Evolutionary conservation across 192 early-diverging fungal genomes (phyloP), one percentile per base, ranked within the genome.

Genomic region (Mortierella hygrophila): DNA sequence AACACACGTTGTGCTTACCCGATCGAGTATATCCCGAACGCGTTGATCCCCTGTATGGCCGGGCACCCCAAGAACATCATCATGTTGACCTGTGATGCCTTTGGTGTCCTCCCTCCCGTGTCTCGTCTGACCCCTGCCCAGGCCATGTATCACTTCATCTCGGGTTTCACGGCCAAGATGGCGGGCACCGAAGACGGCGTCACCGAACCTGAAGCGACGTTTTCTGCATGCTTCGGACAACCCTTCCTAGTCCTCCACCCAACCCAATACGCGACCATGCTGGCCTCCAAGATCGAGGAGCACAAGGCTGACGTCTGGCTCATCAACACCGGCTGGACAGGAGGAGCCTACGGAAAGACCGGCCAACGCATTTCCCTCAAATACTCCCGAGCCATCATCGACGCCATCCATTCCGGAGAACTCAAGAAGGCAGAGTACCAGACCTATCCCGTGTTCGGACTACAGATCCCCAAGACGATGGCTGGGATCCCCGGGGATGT

Each of bases 301-400:
- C 94, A 98, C 91, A 91, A 93, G 88, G 95, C 95, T 72, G 90
- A 95, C 88, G 97, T 95, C 55, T 99, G 97, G 97, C 88, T 96
- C 82, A 95, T 99, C 93, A 99, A 99, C 95, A 99, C 97, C 71
- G 98, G 98, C 60, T 99, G 97, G 98, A 97, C 93, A 85, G 97
- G 98, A 89, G 98, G 98, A 74, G 92, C 93, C n/a, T 97, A 97
- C 88, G 97, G 97, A 77, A 85, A 91, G 40, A 55, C 70, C 0
- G 97, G 97, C 71, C 94, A 97, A 92, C 96, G 98, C 46, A 97
- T 97, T 80, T 91, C 97, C 46, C 95, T 99, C 78, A 98, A 97
- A 91, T 98, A 99, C 93, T 96, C 97, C 71, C 96, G 98, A 54
- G 97, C 97, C 68, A 98, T 99, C 83, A 96, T 99, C 80, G 97